Conservation (phyloP, 1,139 yeast species). For the Geotrichum klebahnii region DNA sequence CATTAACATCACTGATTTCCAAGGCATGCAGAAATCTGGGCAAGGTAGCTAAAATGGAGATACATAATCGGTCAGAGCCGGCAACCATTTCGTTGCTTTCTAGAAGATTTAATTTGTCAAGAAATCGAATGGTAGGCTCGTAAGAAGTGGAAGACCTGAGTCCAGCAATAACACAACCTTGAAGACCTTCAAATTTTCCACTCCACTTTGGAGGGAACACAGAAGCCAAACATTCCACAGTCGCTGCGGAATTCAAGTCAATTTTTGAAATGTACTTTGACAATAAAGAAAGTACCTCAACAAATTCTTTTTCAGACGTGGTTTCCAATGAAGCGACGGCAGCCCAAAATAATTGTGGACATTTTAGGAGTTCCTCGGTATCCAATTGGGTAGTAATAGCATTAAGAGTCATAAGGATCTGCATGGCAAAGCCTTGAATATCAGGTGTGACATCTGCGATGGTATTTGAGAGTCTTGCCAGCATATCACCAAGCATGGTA, state of each 20-base stretch:
- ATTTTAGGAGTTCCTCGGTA: slow-evolving; percentile 71
- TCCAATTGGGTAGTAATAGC: slow-evolving; percentile 84
- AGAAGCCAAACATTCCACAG: slow-evolving; percentile 73
- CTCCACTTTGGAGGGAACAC: slow-evolving; percentile 97
- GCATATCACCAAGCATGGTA: slow-evolving; percentile 87
- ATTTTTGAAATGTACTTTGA: slow-evolving; percentile 81
- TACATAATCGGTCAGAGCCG: slow-evolving; percentile 61
- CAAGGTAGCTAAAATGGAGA: slow-evolving; percentile 70
- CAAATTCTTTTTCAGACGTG: slow-evolving; percentile 86
- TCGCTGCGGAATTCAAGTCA: slow-evolving; percentile 79
- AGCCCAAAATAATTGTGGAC: slow-evolving; percentile 95
- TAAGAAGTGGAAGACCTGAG: slow-evolving; percentile 74
- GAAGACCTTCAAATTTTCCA: slow-evolving; percentile 86
- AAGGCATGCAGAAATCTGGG: slow-evolving; percentile 83
- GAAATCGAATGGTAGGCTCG: slow-evolving; percentile 68
- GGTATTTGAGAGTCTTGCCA: slow-evolving; percentile 87
- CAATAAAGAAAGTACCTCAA: slow-evolving; percentile 77
- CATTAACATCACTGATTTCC: slow-evolving; percentile 50
- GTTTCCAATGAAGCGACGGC: slow-evolving; percentile 89
- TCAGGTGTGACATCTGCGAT: slow-evolving; percentile 84
- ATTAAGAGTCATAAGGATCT: slow-evolving; percentile 89
- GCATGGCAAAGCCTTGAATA: slow-evolving; percentile 96
- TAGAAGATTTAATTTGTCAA: slow-evolving; percentile 63
- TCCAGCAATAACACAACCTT: slow-evolving; percentile 73
- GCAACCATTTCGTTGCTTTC: slow-evolving; percentile 78